These are phyloP conservation scores for Macrophomina tecta DNA, from an alignment of 2,329 filamentous ascomycete genomes.

Conservation along the genomic window DNA sequence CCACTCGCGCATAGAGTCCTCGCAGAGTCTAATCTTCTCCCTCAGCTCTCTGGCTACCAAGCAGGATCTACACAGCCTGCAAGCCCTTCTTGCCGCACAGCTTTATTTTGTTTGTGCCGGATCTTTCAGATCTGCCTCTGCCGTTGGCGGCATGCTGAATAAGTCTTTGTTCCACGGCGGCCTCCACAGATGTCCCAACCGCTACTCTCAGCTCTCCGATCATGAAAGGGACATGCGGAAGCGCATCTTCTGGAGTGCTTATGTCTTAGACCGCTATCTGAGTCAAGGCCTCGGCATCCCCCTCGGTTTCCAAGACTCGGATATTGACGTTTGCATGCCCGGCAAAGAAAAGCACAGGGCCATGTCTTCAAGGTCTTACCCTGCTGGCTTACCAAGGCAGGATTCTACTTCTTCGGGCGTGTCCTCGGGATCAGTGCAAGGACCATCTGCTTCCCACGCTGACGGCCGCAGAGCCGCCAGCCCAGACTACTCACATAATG, in stretches of 20 bases:
- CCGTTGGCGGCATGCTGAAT: slow-evolving; percentile 61
- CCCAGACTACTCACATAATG: not conserved
- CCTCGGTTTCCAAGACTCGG: slow-evolving; percentile 61
- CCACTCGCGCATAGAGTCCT: slow-evolving; percentile 27
- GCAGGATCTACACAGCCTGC: slow-evolving; percentile 35
- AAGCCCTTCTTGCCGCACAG: slow-evolving; percentile 61
- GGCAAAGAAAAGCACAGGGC: slow-evolving; percentile 54
- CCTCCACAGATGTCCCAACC: slow-evolving; percentile 63
- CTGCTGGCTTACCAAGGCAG: not conserved
- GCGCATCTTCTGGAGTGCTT: slow-evolving; percentile 64
- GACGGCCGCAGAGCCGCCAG: not conserved
- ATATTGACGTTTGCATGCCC: slow-evolving; percentile 64
- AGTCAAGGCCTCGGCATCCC: slow-evolving; percentile 64
- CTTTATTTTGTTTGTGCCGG: slow-evolving; percentile 63
- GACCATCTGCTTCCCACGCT: not conserved
- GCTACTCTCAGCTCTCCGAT: slow-evolving; percentile 57
- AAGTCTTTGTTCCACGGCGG: slow-evolving; percentile 64
- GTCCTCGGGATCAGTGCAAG: not conserved
- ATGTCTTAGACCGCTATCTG: slow-evolving; percentile 61
- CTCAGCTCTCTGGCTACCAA: slow-evolving; percentile 26
- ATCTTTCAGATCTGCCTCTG: slow-evolving; percentile 62
- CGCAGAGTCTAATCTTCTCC: slow-evolving; percentile 25
- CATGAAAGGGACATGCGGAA: slow-evolving; percentile 57
- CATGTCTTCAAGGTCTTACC: slow-evolving; percentile 29
- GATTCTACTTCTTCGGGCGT: not conserved